Evolutionary conservation across 1,284 basidiomycete genomes (phyloP).

Genomic region (Apiotrichum porosum): DNA sequence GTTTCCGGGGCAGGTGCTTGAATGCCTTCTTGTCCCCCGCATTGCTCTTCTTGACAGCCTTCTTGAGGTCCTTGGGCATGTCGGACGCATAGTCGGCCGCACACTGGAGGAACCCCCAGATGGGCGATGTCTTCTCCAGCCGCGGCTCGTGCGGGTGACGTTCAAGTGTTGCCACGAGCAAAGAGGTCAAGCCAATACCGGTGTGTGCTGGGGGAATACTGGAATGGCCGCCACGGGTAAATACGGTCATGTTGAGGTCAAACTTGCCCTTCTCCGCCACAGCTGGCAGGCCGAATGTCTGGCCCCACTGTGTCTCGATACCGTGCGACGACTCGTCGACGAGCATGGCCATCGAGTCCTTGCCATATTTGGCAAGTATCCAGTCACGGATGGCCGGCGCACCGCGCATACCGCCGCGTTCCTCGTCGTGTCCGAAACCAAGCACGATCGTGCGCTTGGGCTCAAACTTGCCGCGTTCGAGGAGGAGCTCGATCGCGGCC

Average conservation of each 20-base stretch:
- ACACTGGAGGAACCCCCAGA: constrained; percentile 49
- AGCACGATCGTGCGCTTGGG: constrained; percentile 46
- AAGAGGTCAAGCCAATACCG: constrained; percentile 50
- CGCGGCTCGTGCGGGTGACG: constrained; percentile 42
- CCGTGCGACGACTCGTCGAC: no score
- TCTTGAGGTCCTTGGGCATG: constrained; percentile 33
- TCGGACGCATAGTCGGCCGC: constrained; percentile 42
- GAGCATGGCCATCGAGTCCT: constrained; percentile 44
- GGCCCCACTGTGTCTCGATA: no score
- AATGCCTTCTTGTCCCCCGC: constrained; percentile 44
- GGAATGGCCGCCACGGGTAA: constrained; percentile 49
- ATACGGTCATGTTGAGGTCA: constrained; percentile 42
- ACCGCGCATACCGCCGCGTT: constrained; percentile 44
- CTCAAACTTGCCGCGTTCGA: constrained; percentile 29
- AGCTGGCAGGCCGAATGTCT: constrained; percentile 37
- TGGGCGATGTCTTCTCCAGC: constrained; percentile 45
- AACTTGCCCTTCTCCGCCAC: constrained; percentile 47
- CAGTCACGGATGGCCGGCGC: constrained; percentile 46
- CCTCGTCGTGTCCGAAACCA: constrained; percentile 45
- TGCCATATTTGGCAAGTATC: constrained; percentile 45
- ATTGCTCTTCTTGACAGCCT: constrained; percentile 31
- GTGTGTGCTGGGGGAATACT: constrained; percentile 50
- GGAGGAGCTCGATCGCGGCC: constrained; percentile 44
- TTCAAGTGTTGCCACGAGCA: constrained; percentile 47
- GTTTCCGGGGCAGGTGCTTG: constrained; percentile 11